Evolutionary conservation across 768 basidiomycete species (phyloP), one percentile per base, ranked within the genome.

Genomic region (Amanita phalloides): DNA sequence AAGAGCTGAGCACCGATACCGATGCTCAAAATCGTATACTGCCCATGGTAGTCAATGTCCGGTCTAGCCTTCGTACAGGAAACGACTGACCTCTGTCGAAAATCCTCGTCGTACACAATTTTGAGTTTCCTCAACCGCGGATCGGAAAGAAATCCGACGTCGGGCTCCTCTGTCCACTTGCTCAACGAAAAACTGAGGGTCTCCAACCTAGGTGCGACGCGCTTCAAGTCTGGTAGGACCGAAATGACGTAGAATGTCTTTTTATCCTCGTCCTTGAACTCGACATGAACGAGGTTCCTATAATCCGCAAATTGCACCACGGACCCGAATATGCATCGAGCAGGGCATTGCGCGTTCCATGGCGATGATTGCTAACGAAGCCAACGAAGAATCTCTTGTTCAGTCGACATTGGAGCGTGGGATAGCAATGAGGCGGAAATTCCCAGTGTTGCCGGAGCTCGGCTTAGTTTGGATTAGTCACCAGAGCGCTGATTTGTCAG

Each of bases 1-100:
- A 76, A 67, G 54, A 72, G 71, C 36, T 68, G 68, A 13, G 74
- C 67, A 10, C 73, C 75, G 55, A 76, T 63, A 10, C 73, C 75
- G 55, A 76, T 63, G 42, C 70, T 66, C 28, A 75, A 56, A 10
- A 76, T 57, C 36, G 61, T 66, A 38, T 72, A 67, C 73, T 66
- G 38, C 33, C 30, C 35, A 37, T 11, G 1, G 17, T 17, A 30
- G 28, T 26, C 2, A 11, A 43, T 2, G 28, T 45, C 36, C 26
- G 26, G 2, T 36, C 5, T 21, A 26, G 32, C 30, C 23, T 17
- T 26, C 17, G 30, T 11, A 41, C 11, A 30, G 6, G 14, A 32
- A 17, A 17, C 3, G 20, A 61, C 72, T 23, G 42, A 75, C 75
- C 61, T 76, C 74, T 21, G 64, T 60, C 7, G 74, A 20, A 63